Evolutionary conservation across 1,284 basidiomycete species (phyloP).

Genomic region (Cerioporus squamosus): DNA sequence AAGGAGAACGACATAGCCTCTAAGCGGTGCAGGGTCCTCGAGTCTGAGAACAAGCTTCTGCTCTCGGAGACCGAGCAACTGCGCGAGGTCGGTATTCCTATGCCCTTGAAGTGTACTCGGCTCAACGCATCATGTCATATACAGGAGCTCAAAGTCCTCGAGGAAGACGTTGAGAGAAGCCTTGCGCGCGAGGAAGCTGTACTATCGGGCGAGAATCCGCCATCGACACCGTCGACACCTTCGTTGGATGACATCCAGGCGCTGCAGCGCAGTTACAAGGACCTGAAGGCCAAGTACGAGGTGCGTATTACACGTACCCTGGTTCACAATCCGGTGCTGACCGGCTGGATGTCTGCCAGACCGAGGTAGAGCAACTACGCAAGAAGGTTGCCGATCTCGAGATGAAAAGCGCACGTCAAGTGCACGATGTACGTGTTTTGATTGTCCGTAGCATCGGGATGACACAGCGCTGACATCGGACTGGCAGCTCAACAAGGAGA

Average conservation of each 20-base stretch:
- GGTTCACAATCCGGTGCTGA: not conserved
- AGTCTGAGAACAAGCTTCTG: slow-evolving; percentile 78
- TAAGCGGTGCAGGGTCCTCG: slow-evolving; percentile 71
- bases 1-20: slow-evolving; percentile 74
- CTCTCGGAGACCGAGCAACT: slow-evolving; percentile 77
- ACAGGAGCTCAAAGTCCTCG: slow-evolving; percentile 73
- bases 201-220: slow-evolving; percentile 35
- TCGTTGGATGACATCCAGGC: slow-evolving; percentile 38
- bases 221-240: slow-evolving; percentile 20
- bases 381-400: slow-evolving; percentile 72
- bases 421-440: slow-evolving; percentile 64
- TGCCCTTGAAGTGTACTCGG: not conserved
- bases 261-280: slow-evolving; percentile 48
- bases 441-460: not conserved
- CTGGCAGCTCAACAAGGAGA: slow-evolving; percentile 83
- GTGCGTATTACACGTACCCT: slow-evolving; percentile 37
- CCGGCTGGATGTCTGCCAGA: slow-evolving; percentile 37
- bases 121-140: not conserved
- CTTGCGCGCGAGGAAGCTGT: slow-evolving; percentile 56
- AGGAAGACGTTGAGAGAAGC: slow-evolving; percentile 75
- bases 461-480: not conserved
- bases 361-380: slow-evolving; percentile 69
- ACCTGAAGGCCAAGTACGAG: slow-evolving; percentile 59
- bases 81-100: slow-evolving; percentile 56
- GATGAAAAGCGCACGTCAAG: slow-evolving; percentile 69